phyloP scores from a whole-genome alignment of 768 basidiomycete genomes.

The Podaxis carcinomalis region DNA sequence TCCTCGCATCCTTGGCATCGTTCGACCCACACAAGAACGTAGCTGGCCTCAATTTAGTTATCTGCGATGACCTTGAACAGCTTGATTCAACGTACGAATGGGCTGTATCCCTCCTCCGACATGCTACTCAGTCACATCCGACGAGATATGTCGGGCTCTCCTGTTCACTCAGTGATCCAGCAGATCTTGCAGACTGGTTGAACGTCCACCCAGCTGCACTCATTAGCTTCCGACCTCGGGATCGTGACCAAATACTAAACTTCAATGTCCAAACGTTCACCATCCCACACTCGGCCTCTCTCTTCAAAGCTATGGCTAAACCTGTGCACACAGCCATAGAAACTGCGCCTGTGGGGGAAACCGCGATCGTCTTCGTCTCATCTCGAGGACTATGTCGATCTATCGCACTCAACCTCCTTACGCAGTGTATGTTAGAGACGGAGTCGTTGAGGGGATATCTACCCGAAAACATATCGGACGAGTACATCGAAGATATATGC shows the following conservation, averaged over 20 bases:
- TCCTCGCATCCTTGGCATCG: conserved; percentile 40
- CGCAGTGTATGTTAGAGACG: conserved; percentile 76
- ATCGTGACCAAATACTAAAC: conserved; percentile 76
- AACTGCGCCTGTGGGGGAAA: conserved; percentile 35
- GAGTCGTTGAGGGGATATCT: conserved; percentile 69
- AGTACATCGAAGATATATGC: conserved; percentile 57
- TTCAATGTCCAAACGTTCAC: conserved; percentile 74
- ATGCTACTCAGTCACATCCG: conserved; percentile 53
- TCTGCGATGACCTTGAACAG: conserved; percentile 85
- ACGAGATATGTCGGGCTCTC: conserved; percentile 78
- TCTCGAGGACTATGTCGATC: conserved; percentile 71
- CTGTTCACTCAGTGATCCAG: conserved; percentile 74
- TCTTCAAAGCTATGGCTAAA: conserved; percentile 91
- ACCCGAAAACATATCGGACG: conserved; percentile 40
- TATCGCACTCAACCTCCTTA: conserved; percentile 82
- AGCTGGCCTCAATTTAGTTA: conserved; percentile 53
- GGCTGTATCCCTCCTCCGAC: conserved; percentile 65
- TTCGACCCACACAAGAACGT: conserved; percentile 24
- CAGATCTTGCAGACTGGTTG: conserved; percentile 82
- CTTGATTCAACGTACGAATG: conserved; percentile 82
- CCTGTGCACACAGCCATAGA: conserved; percentile 79
- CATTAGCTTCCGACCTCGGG: conserved; percentile 76
- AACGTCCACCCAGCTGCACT: conserved; percentile 57
- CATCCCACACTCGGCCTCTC: conserved; percentile 78
- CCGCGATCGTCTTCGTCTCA: conserved; percentile 83